These are phyloP conservation scores for Hypoxylon fragiforme DNA, from an alignment of 495 filamentous ascomycete genomes.

Conservation along the genomic window DNA sequence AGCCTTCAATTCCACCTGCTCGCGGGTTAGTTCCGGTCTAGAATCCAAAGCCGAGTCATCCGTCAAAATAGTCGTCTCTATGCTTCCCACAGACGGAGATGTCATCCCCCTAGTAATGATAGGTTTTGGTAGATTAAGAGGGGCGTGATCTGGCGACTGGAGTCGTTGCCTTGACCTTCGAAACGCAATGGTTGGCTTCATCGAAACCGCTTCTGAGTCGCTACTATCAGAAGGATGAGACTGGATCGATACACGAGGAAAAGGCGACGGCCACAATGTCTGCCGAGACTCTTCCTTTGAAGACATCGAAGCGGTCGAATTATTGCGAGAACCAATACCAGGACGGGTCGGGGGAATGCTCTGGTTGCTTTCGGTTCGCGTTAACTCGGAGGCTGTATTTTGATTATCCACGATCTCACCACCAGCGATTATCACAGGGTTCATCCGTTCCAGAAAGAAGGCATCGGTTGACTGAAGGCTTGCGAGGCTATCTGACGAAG, in stretches of 20 bases:
- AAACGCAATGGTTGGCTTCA: conserved; percentile 53
- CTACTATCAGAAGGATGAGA: conserved; percentile 55
- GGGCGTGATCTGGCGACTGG: conserved; percentile 41
- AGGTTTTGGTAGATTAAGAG: conserved; percentile 47
- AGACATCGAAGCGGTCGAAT: conserved; percentile 47
- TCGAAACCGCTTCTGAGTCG: conserved; percentile 47
- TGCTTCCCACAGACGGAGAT: conserved; percentile 52
- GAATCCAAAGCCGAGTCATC: conserved; percentile 51
- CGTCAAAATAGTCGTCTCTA: conserved; percentile 55
- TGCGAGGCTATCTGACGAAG: conserved; percentile 52
- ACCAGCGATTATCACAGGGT: conserved; percentile 85
- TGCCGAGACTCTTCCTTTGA: conserved; percentile 44
- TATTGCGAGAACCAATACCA: conserved; percentile 54
- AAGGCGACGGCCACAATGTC: conserved; percentile 56
- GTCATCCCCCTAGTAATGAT: conserved; percentile 44
- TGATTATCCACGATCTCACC: conserved; percentile 64
- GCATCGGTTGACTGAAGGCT: conserved; percentile 50
- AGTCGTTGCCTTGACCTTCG: conserved; percentile 57
- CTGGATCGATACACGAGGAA: conserved; percentile 43
- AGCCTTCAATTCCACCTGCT: conserved; percentile 14
- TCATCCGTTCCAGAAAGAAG: conserved; percentile 72
- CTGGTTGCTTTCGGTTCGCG: conserved; percentile 65
- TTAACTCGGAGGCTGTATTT: conserved; percentile 57
- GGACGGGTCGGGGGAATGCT: conserved; percentile 54
- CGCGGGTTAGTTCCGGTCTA: conserved; percentile 24